These are phyloP conservation scores for Boletales sp. DNA, from an alignment of 768 basidiomycete species.

Conservation along the genomic window DNA sequence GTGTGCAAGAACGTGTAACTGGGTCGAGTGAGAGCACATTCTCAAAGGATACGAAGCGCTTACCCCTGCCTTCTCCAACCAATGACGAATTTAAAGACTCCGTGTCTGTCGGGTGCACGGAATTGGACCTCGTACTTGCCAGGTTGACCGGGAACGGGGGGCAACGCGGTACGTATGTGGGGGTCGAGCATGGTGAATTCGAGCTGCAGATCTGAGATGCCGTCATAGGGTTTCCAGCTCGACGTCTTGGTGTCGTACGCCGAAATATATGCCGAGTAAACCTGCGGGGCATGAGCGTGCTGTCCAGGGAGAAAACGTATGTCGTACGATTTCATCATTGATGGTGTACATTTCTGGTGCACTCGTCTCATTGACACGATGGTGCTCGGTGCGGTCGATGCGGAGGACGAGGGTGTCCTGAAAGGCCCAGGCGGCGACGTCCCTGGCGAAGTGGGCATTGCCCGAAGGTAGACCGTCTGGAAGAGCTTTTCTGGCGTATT, in stretches of 20 bases:
- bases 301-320: neutral
- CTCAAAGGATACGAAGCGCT: constrained; percentile 19
- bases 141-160: constrained; percentile 49
- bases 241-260: constrained; percentile 53
- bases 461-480: constrained; percentile 60
- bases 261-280: constrained; percentile 71
- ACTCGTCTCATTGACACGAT: constrained; percentile 58
- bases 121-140: constrained; percentile 81
- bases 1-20: constrained; percentile 77
- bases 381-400: constrained; percentile 72
- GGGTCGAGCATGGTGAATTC: constrained; percentile 99
- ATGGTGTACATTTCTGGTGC: constrained; percentile 77
- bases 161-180: constrained; percentile 80
- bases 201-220: constrained; percentile 77
- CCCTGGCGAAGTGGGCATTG: constrained; percentile 70
- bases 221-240: constrained; percentile 71
- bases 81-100: constrained; percentile 96
- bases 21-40: neutral
- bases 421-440: constrained; percentile 88
- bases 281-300: constrained; percentile 39
- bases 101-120: constrained; percentile 91
- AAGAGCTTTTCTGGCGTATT: constrained; percentile 61
- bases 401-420: constrained; percentile 80
- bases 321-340: constrained; percentile 75
- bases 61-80: constrained; percentile 89